Evolutionary conservation across 345 rosid species (phyloP).

Genomic region (Gossypium anomalum): DNA sequence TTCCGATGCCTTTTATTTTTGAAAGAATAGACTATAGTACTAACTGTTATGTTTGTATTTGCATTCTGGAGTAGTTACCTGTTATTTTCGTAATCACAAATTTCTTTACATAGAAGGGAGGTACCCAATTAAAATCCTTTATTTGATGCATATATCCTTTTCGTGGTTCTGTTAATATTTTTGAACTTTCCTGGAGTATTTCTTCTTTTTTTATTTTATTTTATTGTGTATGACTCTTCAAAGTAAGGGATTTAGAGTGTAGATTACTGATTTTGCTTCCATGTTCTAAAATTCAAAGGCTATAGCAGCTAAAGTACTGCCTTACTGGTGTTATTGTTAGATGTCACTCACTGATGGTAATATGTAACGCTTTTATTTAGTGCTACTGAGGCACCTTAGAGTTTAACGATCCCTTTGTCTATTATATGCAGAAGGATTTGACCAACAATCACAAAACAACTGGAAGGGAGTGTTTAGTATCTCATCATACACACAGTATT

Average conservation of each 20-base stretch:
- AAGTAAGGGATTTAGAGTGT: neutral
- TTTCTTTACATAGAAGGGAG: neutral
- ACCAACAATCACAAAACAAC: constrained; percentile 66
- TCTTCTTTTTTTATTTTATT: neutral
- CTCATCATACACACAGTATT: constrained; percentile 77
- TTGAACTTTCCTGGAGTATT: neutral
- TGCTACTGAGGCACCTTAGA: neutral
- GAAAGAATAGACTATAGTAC: neutral
- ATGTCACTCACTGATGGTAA: neutral
- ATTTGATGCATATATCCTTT: neutral
- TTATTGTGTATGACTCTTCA: neutral
- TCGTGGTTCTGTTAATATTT: too few species aligned
- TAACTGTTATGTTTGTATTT: neutral
- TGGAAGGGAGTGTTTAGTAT: constrained; percentile 84
- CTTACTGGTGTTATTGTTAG: neutral
- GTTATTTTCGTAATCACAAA: neutral
- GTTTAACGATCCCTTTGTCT: constrained; percentile 10
- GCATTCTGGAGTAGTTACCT: neutral
- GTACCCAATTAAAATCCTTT: neutral
- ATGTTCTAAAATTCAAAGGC: neutral
- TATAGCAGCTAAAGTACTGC: neutral
- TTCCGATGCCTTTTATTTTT: neutral
- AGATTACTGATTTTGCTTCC: neutral
- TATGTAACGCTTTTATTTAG: neutral
- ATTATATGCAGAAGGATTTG: constrained; percentile 55